A percentile compares a stretch with the other conserved stretches of the same genome.
Evolutionary conservation across 306 rosid genomes (phyloP).

Genomic region (Trifolium repens): DNA sequence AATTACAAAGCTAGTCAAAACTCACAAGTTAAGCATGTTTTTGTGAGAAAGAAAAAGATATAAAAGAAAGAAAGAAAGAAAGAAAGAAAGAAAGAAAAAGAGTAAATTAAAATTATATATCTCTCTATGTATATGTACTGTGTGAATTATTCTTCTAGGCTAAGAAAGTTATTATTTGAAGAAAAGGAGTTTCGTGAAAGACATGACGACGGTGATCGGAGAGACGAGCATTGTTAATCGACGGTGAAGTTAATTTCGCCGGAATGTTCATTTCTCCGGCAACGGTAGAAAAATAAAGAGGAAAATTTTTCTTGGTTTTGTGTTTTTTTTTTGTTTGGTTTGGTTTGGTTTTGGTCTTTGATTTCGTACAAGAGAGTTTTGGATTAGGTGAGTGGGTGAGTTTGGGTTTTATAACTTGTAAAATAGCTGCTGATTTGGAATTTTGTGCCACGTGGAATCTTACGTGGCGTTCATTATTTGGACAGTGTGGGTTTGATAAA

Average conservation of each 20-base stretch:
- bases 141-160: constrained; percentile 34
- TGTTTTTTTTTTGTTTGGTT: neutral
- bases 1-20: constrained; percentile 35
- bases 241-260: constrained; percentile 40
- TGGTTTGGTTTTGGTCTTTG: constrained; percentile 7
- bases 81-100: neutral
- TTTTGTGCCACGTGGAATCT: constrained; percentile 39
- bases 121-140: neutral
- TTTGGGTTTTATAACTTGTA: constrained; percentile 50
- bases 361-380: constrained; percentile 19
- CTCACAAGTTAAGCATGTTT: constrained; percentile 28
- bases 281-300: neutral
- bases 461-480: constrained; percentile 44
- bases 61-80: neutral
- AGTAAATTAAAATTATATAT: neutral
- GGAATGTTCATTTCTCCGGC: constrained; percentile 79
- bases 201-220: constrained; percentile 82
- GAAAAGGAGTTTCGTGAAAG: constrained; percentile 66
- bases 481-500: constrained; percentile 34
- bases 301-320: neutral
- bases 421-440: constrained; percentile 53
- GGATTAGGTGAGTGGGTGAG: constrained; percentile 44
- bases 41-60: neutral
- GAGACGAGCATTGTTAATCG: constrained; percentile 55
- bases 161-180: constrained; percentile 38